These are phyloP conservation scores for Paecilomyces variotii DNA, from an alignment of 2,329 filamentous ascomycete species.

Conservation along the genomic window DNA sequence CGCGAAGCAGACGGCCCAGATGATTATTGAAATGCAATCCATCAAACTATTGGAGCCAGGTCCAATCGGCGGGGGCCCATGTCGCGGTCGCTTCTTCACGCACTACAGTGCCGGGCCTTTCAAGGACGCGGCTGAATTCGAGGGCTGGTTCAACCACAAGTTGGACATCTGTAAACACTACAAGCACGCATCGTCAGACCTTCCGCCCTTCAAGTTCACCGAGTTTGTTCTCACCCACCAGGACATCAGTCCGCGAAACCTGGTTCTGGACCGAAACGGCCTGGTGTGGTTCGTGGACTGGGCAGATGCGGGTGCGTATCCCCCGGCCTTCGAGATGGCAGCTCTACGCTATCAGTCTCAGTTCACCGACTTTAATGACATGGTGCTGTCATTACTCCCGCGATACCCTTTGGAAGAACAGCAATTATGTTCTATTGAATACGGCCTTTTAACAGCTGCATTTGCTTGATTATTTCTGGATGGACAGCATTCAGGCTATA, in stretches of 20 bases:
- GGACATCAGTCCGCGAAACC: conserved; percentile 14
- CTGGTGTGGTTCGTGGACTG: conserved; percentile 12
- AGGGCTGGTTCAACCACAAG: conserved; percentile 21
- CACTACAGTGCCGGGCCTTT: conserved; percentile 17
- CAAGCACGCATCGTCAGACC: conserved; percentile 9
- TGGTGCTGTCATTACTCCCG: conserved; percentile 11
- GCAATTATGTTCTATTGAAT: conserved; percentile 13
- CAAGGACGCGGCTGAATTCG: too few species aligned
- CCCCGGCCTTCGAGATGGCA: neutral
- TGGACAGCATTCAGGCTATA: too few species aligned
- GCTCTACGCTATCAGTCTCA: conserved; percentile 1
- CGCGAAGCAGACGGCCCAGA: conserved; percentile 11
- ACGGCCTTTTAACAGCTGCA: conserved; percentile 11
- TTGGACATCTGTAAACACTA: conserved; percentile 12
- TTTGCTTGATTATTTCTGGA: conserved; percentile 7
- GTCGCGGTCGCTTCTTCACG: conserved; percentile 14
- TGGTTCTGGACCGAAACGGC: conserved; percentile 9
- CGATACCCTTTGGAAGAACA: conserved; percentile 10
- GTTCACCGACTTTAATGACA: conserved; percentile 14
- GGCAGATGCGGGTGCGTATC: conserved; percentile 15
- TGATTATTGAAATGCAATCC: conserved; percentile 16
- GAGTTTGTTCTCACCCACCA: conserved; percentile 12
- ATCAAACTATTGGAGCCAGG: conserved; percentile 7
- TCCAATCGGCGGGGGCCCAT: conserved; percentile 11
- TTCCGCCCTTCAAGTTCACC: conserved; percentile 9